Evolutionary conservation across 352 stramenopile genomes (phyloP), one percentile per base, ranked within the genome.

Genomic region (Pythium aquatile): DNA sequence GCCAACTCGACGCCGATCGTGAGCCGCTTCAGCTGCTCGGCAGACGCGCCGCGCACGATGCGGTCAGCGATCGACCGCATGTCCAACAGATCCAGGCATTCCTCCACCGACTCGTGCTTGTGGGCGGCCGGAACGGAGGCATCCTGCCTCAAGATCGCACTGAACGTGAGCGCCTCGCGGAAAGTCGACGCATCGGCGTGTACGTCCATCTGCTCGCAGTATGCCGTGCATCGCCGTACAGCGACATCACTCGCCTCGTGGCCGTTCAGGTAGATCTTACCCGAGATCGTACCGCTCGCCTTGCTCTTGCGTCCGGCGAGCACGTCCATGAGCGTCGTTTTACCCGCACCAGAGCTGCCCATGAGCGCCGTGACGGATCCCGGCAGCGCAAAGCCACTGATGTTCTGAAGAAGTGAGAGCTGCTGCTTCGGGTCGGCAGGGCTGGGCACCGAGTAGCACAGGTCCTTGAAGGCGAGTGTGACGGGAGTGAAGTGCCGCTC

Each of bases 91-190:
- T 76, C 66, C 8, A 87, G 40, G 40, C 69, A 77, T 30, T 82
- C 73, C 5, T 73, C 67, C 10, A 85, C 79, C 9, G 76, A 81
- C 35, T 73, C 68, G 46, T 63, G 58, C 58, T 78, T 80, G 5
- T 69, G 39, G 58, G 48, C 37, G 59, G 80, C 46, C 7, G 73
- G 46, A n/a, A 79, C 39, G 20, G 55, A 60, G 5, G 58, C 66
- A 26, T 54, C 53, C 30, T 90, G 80, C 26, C 93, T 79, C 57
- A 98, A 69, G 62, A 93, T 91, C 1, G 94, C 90, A 44, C 85
- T 96, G 68, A 98, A 98, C 1, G 78, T 79, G 20, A 98, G 83
- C 14, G 91, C 88, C 61, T 98, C 96, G 11, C 91, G 79, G 40
- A 96, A 93, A 2, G 96, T 98, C 5, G 87, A 79, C 4, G 89